Base-by-base conservation (phyloP, 2,329 filamentous ascomycete genomes). In the Xylariaceae sp. region DNA sequence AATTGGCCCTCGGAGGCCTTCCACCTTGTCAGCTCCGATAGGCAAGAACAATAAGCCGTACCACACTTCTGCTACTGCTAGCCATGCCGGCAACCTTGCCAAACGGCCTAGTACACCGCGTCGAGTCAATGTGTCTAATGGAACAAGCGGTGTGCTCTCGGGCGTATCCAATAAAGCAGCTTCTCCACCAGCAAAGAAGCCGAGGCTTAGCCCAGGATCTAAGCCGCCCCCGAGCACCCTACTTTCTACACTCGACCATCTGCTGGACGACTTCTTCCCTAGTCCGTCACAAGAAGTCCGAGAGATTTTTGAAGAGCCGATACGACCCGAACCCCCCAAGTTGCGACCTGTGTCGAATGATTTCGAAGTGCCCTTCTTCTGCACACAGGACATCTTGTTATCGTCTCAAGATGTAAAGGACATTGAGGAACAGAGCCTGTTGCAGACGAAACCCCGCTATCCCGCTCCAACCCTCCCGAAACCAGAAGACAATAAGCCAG, bases 261-360 rank as follows among this genome's bases (percentile, higher is more conserved):
- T n/a, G n/a, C n/a, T 72, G 6, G 72, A 76, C 27, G 72, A 76
- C 38, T 68, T 77, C 44, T 72, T 77, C 31, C 73, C 73, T 1
- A 71, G 67, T n/a, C 65, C 71, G 0, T 76, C 73, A 0, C 76
- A 81, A 50, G 70, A 76, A 52, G 63, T 66, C 5, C 63, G 67
- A 13, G 75, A 80, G 52, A 56, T 80, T 3, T 53, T 62, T 2
- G 67, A 70, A 21, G 64, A 70, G 28, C 49, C 45, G 27, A 31
- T 17, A 26, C 6, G 36, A 29, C 28, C 33, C 11, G 7, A 31
- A 2, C 34, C 29, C 12, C 27, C 38, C 9, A 30, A 18, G 32
- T 29, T 17, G 34, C 24, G 46, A 31, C 34, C 31, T 12, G 41
- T 17, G 11, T 29, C 32, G 5, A 39, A 36, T 17, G 15, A 37